These are phyloP conservation scores for Bipolaris sorokiniana DNA, from an alignment of 2,329 filamentous ascomycete species.

Conservation along the genomic window DNA sequence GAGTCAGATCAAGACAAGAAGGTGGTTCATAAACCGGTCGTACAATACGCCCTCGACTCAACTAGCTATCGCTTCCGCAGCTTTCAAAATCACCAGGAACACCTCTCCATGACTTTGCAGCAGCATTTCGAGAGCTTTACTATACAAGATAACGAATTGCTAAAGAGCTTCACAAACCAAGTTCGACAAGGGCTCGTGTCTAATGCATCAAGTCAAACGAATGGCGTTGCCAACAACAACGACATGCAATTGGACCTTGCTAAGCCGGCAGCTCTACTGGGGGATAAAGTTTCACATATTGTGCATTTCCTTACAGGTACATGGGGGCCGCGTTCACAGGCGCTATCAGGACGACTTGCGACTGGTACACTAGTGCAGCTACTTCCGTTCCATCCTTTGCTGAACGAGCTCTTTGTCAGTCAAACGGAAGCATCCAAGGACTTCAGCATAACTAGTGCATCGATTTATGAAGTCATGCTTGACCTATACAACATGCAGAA, in stretches of 20 bases:
- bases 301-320: constrained; percentile 43
- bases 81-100: constrained; percentile 21
- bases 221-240: constrained; percentile 2
- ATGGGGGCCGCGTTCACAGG: constrained; percentile 24
- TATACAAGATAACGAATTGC: constrained; percentile 34
- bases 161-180: constrained; percentile 43
- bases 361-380: constrained; percentile 23
- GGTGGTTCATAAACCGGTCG: background rate
- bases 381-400: constrained; percentile 53
- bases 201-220: background rate
- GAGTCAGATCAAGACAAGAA: constrained; percentile 17
- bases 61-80: constrained; percentile 49
- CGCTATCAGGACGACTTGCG: constrained; percentile 8
- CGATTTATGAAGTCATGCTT: constrained; percentile 38
- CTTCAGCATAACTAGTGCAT: constrained; percentile 25
- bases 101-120: constrained; percentile 19
- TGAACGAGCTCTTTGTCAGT: constrained; percentile 53
- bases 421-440: constrained; percentile 15
- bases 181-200: constrained; percentile 21
- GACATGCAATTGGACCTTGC: constrained; percentile 1
- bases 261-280: background rate
- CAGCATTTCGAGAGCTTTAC: constrained; percentile 47
- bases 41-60: constrained; percentile 47
- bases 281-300: constrained; percentile 21
- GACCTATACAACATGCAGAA: constrained; percentile 43